Percentiles rank a stretch among this genome's conserved stretches.
Evolutionary conservation across 768 basidiomycete species (phyloP).

Genomic region (Calocybe indica): DNA sequence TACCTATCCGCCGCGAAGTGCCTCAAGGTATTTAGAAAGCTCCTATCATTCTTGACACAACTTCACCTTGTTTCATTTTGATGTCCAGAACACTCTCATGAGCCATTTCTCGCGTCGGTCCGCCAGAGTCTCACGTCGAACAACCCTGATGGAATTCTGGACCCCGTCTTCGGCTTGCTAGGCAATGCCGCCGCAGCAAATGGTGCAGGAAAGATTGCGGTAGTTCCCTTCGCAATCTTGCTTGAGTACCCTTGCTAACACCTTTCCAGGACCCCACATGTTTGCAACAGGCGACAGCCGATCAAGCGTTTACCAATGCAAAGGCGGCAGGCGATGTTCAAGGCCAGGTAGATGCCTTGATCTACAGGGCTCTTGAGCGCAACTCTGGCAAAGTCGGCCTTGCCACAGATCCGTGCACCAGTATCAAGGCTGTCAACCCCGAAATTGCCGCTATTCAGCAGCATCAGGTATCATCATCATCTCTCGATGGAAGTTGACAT

Average conservation of each 20-base stretch:
- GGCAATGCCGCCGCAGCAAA: constrained; percentile 56
- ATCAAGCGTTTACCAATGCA: constrained; percentile 70
- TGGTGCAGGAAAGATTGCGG: constrained; percentile 50
- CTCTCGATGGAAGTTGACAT: background rate
- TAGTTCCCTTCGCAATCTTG: constrained; percentile 15
- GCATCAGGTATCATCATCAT: constrained; percentile 36
- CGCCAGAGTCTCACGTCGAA: constrained; percentile 40
- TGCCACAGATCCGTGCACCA: constrained; percentile 41
- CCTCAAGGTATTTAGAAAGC: constrained; percentile 45
- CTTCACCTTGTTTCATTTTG: constrained; percentile 1
- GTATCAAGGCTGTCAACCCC: constrained; percentile 51
- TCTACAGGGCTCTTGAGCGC: constrained; percentile 60
- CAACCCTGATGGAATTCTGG: constrained; percentile 55
- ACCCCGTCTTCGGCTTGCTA: constrained; percentile 59
- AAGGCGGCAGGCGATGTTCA: constrained; percentile 54
- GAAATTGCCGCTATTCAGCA: constrained; percentile 62
- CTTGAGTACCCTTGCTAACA: background rate
- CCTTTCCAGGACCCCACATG: constrained; percentile 44
- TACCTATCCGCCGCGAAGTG: constrained; percentile 53
- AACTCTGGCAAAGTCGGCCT: constrained; percentile 54
- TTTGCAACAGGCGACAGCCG: constrained; percentile 59
- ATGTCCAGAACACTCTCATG: constrained; percentile 56
- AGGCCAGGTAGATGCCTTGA: constrained; percentile 52
- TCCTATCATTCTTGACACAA: background rate
- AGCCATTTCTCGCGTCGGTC: constrained; percentile 48